Percentiles rank a stretch among this genome's conserved stretches.
Conservation (phyloP, 202 grass and related monocot genomes). For the Saccharum hybrid region DNA sequence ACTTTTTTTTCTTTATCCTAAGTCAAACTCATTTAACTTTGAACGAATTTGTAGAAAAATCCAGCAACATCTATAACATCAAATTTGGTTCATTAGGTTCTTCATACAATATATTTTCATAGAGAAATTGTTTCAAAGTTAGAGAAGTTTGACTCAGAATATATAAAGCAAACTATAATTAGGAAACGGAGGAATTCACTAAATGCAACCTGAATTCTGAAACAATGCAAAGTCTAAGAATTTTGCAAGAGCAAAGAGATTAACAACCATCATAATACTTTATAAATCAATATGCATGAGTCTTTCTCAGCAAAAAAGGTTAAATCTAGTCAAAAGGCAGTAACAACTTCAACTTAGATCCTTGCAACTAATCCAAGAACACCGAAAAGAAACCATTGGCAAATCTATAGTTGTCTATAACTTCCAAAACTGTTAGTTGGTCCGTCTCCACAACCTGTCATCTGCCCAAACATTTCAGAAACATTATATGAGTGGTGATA, state of each 20-base stretch:
- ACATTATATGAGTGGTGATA: conserved; percentile 36
- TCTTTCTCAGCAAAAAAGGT: not conserved
- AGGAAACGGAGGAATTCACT: not conserved
- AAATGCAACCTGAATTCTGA: not conserved
- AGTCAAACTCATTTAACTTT: not conserved
- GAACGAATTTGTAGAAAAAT: not conserved
- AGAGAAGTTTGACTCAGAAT: not conserved
- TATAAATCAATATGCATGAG: too few species aligned
- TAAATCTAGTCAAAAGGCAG: not conserved
- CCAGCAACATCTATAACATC: too few species aligned
- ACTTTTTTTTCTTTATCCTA: not conserved
- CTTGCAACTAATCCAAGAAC: conserved; percentile 17
- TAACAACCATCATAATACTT: not conserved
- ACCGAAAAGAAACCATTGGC: not conserved
- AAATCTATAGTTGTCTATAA: not conserved
- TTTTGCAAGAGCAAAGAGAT: not conserved
- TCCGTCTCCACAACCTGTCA: conserved; percentile 19
- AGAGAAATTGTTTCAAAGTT: too few species aligned
- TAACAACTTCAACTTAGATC: not conserved
- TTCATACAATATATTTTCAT: too few species aligned
- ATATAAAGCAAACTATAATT: not conserved
- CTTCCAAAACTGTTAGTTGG: not conserved
- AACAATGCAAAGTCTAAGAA: not conserved
- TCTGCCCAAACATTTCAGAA: not conserved
- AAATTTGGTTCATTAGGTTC: too few species aligned